phyloP scores from a whole-genome alignment of 1,284 basidiomycete genomes.

The Cystobasidiaceae sp. region DNA sequence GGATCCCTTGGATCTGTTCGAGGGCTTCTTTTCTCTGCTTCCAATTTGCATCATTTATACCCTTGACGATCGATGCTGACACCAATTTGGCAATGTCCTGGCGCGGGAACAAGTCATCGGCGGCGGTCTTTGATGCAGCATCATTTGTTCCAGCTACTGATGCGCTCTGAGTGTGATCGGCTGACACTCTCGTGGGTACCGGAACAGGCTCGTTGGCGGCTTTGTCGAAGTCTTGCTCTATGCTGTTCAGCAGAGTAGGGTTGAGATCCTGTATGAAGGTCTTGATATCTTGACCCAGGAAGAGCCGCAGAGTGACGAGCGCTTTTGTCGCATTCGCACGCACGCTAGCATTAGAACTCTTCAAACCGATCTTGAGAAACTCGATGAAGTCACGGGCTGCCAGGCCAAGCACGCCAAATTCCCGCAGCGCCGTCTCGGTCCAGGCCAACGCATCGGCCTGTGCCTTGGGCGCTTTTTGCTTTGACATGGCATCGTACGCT shows the following conservation, averaged over 20 bases:
- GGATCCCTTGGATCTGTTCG: conserved; percentile 71
- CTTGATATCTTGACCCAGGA: conserved; percentile 87
- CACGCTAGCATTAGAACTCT: conserved; percentile 91
- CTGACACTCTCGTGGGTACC: conserved; percentile 69
- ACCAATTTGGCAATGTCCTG: conserved; percentile 87
- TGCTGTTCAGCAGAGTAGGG: conserved; percentile 85
- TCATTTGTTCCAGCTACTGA: conserved; percentile 46
- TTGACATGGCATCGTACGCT: conserved; percentile 86
- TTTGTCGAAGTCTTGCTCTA: conserved; percentile 89
- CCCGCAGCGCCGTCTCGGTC: conserved; percentile 81
- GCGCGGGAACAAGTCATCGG: conserved; percentile 91
- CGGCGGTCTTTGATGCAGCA: conserved; percentile 59
- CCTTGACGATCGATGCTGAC: conserved; percentile 73
- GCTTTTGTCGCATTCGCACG: conserved; percentile 92
- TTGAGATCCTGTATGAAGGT: conserved; percentile 92
- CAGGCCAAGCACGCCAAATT: conserved; percentile 87
- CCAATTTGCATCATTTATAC: conserved; percentile 83
- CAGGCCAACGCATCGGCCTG: conserved; percentile 85
- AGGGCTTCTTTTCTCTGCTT: conserved; percentile 95
- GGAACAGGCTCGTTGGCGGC: conserved; percentile 74
- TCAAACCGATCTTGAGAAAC: conserved; percentile 78
- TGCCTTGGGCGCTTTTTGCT: conserved; percentile 96
- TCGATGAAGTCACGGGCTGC: conserved; percentile 80
- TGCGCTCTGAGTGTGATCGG: conserved; percentile 55
- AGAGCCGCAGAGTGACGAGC: conserved; percentile 84